Base-by-base conservation (phyloP, 371 early-diverging fungal genomes). In the Mucor velutinosus region DNA sequence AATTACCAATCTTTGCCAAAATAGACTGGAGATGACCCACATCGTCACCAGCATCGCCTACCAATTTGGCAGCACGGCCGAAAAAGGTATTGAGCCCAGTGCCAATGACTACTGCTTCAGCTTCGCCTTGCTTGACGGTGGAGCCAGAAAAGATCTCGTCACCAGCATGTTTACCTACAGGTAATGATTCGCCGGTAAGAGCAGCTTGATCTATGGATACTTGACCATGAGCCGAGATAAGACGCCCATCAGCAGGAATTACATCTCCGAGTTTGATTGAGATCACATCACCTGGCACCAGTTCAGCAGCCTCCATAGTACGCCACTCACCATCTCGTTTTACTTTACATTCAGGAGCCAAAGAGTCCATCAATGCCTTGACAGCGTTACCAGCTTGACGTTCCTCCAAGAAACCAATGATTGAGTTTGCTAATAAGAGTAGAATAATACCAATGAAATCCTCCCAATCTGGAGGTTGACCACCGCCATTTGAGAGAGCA, bases 121-220 rank as follows among this genome's bases (percentile, higher is more conserved):
- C 93, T 75, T 94, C 92, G 43, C 95, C 95, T 79, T 94, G 94
- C 82, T 94, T 93, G 64, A 95, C 94, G 11, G 93, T 92, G 1
- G 89, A 84, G 25, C 83, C 82, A 33, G 93, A 93, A 69, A 86
- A 86, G 56, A 91, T 78, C 71, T 88, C 86, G 43, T 88, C 86
- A 33, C 82, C 84, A 49, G 79, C 69, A 37, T 87, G 82, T 72
- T 93, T 93, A 66, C 70, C 72, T 1, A 89, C 85, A 14, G 89
- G 85, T 21, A 89, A 78, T 32, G 90, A 84, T 69, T 94, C 94
- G 45, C 94, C 94, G 21, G 93, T 94, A 29, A 94, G 76, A 21
- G 92, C 88, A 33, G 93, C 82, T 74, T 93, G 92, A 79, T 93
- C 94, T 21, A 82, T 76, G 0, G 76, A 78, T 25, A 90, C 77